Conservation (phyloP, 2,329 filamentous ascomycete species). For the Beauveria sp. region DNA sequence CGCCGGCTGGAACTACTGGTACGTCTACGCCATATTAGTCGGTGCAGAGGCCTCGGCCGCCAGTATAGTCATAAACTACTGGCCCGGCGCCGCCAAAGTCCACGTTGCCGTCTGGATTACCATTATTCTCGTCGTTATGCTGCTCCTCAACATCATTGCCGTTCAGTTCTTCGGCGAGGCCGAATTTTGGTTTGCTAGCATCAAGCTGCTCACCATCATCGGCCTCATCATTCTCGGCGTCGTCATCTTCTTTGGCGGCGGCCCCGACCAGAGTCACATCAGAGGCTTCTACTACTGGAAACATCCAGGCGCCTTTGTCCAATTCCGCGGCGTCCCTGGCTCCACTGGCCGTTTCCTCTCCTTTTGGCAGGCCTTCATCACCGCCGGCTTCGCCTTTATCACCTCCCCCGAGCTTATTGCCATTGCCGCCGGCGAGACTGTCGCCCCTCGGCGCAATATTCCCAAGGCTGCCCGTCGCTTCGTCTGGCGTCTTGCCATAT, state of each 20-base stretch:
- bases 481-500: slow-evolving; percentile 54
- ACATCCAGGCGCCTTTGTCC: slow-evolving; percentile 44
- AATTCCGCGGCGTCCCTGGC: slow-evolving; percentile 40
- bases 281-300: slow-evolving; percentile 42
- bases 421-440: slow-evolving; percentile 57
- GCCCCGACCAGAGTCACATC: slow-evolving; percentile 39
- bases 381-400: slow-evolving; percentile 55
- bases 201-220: slow-evolving; percentile 53
- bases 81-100: slow-evolving; percentile 40
- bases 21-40: slow-evolving; percentile 51
- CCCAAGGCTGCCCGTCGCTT: slow-evolving; percentile 57
- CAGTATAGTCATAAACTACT: slow-evolving; percentile 53
- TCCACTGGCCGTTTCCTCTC: slow-evolving; percentile 44
- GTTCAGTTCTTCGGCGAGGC: slow-evolving; percentile 53
- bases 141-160: slow-evolving; percentile 49
- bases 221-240: slow-evolving; percentile 49
- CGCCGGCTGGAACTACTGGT: slow-evolving; percentile 55
- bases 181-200: slow-evolving; percentile 53
- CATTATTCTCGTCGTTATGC: slow-evolving; percentile 45
- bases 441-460: slow-evolving; percentile 57
- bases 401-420: slow-evolving; percentile 56
- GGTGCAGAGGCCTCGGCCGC: slow-evolving; percentile 52
- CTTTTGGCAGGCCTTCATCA: slow-evolving; percentile 49
- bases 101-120: slow-evolving; percentile 52
- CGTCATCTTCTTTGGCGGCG: slow-evolving; percentile 50